These are phyloP conservation scores for Annona cherimola DNA, from an alignment of 164 flowering plant genomes.

Conservation along the genomic window DNA sequence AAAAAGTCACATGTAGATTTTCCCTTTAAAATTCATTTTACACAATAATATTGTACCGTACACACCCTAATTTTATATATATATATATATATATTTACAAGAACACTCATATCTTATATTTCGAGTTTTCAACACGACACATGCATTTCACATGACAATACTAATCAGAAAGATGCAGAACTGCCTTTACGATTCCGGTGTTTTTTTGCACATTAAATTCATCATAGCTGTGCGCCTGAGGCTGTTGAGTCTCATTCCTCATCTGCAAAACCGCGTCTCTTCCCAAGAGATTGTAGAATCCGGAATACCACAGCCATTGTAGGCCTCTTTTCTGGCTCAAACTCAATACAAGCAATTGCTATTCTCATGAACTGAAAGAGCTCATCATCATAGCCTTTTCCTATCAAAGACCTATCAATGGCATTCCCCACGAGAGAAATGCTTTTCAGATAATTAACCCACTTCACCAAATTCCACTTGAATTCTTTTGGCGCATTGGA, in stretches of 20 bases:
- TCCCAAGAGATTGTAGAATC: constrained; percentile 21
- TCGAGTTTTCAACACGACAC: too few species aligned
- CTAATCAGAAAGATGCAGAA: too few species aligned
- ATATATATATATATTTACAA: too few species aligned
- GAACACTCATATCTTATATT: too few species aligned
- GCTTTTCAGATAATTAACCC: constrained; percentile 11
- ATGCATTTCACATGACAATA: too few species aligned
- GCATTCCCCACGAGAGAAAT: constrained; percentile 11
- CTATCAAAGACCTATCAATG: constrained; percentile 17
- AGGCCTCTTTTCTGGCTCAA: constrained; percentile 22
- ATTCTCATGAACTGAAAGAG: constrained; percentile 18
- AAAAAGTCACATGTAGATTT: too few species aligned
- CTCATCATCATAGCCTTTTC: constrained; percentile 18
- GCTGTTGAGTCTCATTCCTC: constrained; percentile 16
- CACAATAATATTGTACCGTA: too few species aligned
- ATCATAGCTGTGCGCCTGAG: too few species aligned
- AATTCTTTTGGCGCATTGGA: constrained; percentile 19
- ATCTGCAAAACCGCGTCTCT: constrained; percentile 14
- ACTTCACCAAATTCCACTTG: constrained; percentile 22
- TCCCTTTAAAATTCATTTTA: too few species aligned
- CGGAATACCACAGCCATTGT: constrained; percentile 25
- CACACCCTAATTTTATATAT: too few species aligned
- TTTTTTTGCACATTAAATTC: too few species aligned
- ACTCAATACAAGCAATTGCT: constrained; percentile 17
- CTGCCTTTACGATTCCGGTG: too few species aligned